These are phyloP conservation scores for Hypoxylon trugodes DNA, from an alignment of 495 filamentous ascomycete genomes.

Conservation along the genomic window DNA sequence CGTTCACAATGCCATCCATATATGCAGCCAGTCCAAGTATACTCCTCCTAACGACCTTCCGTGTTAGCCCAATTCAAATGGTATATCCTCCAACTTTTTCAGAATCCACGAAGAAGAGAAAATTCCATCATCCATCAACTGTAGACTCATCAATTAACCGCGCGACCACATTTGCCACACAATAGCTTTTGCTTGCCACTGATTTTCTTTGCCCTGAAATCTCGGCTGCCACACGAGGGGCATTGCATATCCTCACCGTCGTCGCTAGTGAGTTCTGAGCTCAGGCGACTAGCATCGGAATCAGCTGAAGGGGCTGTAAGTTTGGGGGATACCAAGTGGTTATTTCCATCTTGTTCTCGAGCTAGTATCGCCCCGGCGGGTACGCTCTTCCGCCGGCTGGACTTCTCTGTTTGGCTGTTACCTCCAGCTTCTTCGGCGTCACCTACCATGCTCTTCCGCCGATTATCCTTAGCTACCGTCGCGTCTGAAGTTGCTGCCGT, in stretches of 20 bases:
- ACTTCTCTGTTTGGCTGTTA: slow-evolving; percentile 1
- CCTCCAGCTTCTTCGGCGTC: neutral
- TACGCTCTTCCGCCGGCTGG: slow-evolving; percentile 35
- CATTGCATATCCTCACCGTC: slow-evolving; percentile 48
- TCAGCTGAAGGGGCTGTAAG: slow-evolving; percentile 19
- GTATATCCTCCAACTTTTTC: neutral
- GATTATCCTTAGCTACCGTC: slow-evolving; percentile 8
- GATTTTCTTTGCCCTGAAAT: slow-evolving; percentile 48
- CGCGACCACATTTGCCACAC: slow-evolving; percentile 40
- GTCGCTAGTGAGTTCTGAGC: slow-evolving; percentile 48
- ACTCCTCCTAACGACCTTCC: neutral
- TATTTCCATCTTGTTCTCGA: slow-evolving; percentile 20
- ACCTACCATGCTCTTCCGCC: slow-evolving; percentile 28
- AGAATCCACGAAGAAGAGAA: neutral
- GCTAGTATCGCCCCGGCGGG: slow-evolving; percentile 14
- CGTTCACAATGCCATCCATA: slow-evolving; percentile 2
- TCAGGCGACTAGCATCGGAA: slow-evolving; percentile 42
- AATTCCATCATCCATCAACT: neutral
- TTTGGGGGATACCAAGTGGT: slow-evolving; percentile 11
- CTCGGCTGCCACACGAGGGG: slow-evolving; percentile 43
- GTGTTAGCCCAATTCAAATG: neutral
- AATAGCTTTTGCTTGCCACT: slow-evolving; percentile 42
- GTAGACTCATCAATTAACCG: slow-evolving; percentile 4
- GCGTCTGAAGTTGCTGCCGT: slow-evolving; percentile 7
- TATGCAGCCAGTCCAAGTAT: slow-evolving; percentile 8